Conservation (phyloP, 2,329 filamentous ascomycete species). For the Fusarium avenaceum region DNA sequence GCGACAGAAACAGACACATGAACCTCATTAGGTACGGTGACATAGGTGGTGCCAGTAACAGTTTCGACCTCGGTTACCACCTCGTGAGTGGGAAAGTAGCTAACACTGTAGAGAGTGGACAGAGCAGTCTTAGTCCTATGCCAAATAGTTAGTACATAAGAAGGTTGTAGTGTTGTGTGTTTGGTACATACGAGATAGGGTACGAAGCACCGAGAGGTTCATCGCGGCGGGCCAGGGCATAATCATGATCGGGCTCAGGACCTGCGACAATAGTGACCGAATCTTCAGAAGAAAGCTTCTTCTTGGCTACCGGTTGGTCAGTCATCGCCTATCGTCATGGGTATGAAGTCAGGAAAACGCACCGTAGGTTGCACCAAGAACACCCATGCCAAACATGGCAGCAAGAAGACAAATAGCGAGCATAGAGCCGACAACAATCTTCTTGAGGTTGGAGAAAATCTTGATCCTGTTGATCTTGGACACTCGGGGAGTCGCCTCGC, state of each 20-base stretch:
- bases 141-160: slow-evolving; percentile 17
- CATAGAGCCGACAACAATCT: slow-evolving; percentile 25
- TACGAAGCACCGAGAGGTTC: slow-evolving; percentile 44
- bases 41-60: slow-evolving; percentile 49
- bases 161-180: not conserved
- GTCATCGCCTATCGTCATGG: not conserved
- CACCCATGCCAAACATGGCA: slow-evolving; percentile 49
- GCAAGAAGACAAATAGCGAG: slow-evolving; percentile 33
- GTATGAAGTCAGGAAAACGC: slow-evolving; percentile 3
- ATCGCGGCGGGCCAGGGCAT: slow-evolving; percentile 32
- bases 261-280: not conserved
- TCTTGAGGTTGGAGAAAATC: slow-evolving; percentile 18
- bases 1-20: slow-evolving; percentile 46
- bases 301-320: slow-evolving; percentile 25
- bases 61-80: slow-evolving; percentile 43
- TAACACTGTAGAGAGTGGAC: slow-evolving; percentile 53
- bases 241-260: not conserved
- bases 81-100: slow-evolving; percentile 33
- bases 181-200: slow-evolving; percentile 53
- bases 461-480: slow-evolving; percentile 31
- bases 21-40: slow-evolving; percentile 47
- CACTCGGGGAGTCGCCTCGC: slow-evolving; percentile 21
- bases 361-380: slow-evolving; percentile 50
- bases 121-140: slow-evolving; percentile 53
- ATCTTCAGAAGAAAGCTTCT: not conserved